phyloP scores from a whole-genome alignment of 2,329 filamentous ascomycete species.

The Chaetomium sp. region DNA sequence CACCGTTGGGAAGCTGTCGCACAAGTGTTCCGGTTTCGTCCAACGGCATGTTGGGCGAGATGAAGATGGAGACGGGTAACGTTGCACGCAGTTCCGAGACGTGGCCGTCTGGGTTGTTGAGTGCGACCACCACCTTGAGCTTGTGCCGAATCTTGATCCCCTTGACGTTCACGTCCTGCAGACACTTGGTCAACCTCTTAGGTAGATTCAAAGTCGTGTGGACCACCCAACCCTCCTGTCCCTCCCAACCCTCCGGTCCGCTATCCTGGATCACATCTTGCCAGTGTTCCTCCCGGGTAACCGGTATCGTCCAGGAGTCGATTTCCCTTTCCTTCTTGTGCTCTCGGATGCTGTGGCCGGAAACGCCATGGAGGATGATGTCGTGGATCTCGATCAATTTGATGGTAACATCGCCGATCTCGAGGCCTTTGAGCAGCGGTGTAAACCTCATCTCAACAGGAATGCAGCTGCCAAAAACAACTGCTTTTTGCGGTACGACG shows the following conservation, averaged over 20 bases:
- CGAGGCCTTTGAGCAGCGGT: slow-evolving; percentile 80
- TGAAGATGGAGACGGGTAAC: slow-evolving; percentile 86
- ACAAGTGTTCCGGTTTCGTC: slow-evolving; percentile 80
- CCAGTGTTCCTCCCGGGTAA: slow-evolving; percentile 57
- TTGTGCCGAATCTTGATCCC: slow-evolving; percentile 92
- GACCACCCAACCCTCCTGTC: slow-evolving; percentile 60
- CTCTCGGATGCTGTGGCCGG: slow-evolving; percentile 42
- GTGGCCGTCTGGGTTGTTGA: slow-evolving; percentile 93
- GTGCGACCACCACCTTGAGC: slow-evolving; percentile 80
- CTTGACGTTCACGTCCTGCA: slow-evolving; percentile 83
- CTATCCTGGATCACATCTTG: slow-evolving; percentile 62
- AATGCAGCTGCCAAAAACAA: slow-evolving; percentile 85
- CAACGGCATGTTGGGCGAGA: slow-evolving; percentile 85
- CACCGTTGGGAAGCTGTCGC: slow-evolving; percentile 48
- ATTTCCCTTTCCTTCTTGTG: slow-evolving; percentile 61
- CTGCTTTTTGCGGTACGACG: slow-evolving; percentile 84
- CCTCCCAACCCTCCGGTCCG: slow-evolving; percentile 53
- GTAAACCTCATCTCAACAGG: slow-evolving; percentile 81
- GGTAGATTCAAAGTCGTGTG: slow-evolving; percentile 64
- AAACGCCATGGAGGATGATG: slow-evolving; percentile 44
- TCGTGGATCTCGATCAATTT: slow-evolving; percentile 75
- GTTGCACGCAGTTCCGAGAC: slow-evolving; percentile 89
- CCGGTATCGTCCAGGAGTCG: slow-evolving; percentile 49
- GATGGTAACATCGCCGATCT: slow-evolving; percentile 74
- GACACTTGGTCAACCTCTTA: slow-evolving; percentile 71